These are phyloP conservation scores for Hortaea sp. DNA, from an alignment of 2,329 filamentous ascomycete species.

Conservation along the genomic window DNA sequence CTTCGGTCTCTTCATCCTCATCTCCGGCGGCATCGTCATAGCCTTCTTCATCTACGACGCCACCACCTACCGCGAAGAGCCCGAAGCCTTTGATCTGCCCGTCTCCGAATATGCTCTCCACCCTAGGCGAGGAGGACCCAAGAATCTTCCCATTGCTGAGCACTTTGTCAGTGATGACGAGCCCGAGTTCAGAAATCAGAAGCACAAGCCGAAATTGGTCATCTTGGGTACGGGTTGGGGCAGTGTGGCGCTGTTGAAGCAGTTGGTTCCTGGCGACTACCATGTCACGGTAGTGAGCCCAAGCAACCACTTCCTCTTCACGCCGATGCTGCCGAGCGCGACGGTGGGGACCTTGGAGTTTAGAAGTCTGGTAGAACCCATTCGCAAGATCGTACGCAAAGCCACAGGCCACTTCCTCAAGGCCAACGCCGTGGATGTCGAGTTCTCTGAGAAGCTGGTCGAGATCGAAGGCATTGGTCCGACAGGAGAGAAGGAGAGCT, in stretches of 20 bases:
- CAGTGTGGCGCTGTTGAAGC: slow-evolving; percentile 82
- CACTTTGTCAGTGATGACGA: slow-evolving; percentile 85
- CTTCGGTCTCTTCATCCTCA: slow-evolving; percentile 64
- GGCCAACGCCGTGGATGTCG: slow-evolving; percentile 75
- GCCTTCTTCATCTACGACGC: slow-evolving; percentile 93
- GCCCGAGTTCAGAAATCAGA: slow-evolving; percentile 57
- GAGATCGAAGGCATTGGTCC: slow-evolving; percentile 69
- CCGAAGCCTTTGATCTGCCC: slow-evolving; percentile 58
- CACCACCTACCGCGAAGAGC: slow-evolving; percentile 71
- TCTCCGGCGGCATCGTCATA: slow-evolving; percentile 59
- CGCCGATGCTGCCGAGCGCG: slow-evolving; percentile 92
- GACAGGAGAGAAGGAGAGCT: slow-evolving; percentile 62
- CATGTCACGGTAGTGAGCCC: slow-evolving; percentile 93
- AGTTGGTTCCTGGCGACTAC: slow-evolving; percentile 81
- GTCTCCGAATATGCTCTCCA: slow-evolving; percentile 77
- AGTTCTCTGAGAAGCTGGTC: slow-evolving; percentile 83
- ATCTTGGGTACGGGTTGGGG: slow-evolving; percentile 94
- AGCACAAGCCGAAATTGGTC: slow-evolving; percentile 85
- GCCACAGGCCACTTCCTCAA: slow-evolving; percentile 84
- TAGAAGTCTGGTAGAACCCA: slow-evolving; percentile 83
- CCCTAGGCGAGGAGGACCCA: slow-evolving; percentile 75
- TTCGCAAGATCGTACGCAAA: slow-evolving; percentile 68
- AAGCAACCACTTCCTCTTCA: slow-evolving; percentile 95
- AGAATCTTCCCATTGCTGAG: slow-evolving; percentile 88
- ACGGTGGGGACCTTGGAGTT: slow-evolving; percentile 92